Conservation (phyloP, 23 red algal genomes). For the Rhodosorus marinus region DNA sequence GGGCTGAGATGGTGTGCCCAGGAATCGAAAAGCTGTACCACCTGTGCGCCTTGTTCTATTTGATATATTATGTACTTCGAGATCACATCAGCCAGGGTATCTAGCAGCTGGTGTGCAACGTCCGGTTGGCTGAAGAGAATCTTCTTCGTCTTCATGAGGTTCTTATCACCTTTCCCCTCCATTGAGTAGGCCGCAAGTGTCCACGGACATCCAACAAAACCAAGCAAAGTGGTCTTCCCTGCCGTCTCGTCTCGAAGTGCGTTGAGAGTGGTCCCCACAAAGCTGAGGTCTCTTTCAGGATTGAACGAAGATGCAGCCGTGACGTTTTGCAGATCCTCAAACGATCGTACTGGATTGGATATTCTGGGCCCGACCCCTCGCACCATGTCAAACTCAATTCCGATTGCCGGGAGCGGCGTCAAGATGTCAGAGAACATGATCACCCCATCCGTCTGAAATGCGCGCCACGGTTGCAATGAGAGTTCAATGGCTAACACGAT, state of each 20-base stretch:
- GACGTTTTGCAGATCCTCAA: slow-evolving; percentile 1
- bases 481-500: slow-evolving; percentile 65
- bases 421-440: slow-evolving; percentile 93
- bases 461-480: slow-evolving; percentile 66
- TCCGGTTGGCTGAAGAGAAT: slow-evolving; percentile 27
- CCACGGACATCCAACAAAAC: slow-evolving; percentile 75
- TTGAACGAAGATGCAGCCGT: slow-evolving; percentile 3
- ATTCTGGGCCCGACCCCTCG: slow-evolving; percentile 40
- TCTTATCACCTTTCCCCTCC: slow-evolving; percentile 38
- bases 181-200: slow-evolving; percentile 72
- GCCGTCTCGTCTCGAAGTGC: slow-evolving; percentile 4
- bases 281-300: slow-evolving; percentile 10
- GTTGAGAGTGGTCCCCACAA: slow-evolving; percentile 33
- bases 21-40: slow-evolving; percentile 75
- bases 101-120: slow-evolving; percentile 17
- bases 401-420: slow-evolving; percentile 67
- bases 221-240: slow-evolving; percentile 9
- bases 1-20: slow-evolving; percentile 80
- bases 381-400: slow-evolving; percentile 56
- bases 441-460: slow-evolving; percentile 55
- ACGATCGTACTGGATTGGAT: slow-evolving; percentile 14
- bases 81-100: slow-evolving; percentile 13
- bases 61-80: slow-evolving; percentile 55
- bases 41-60: slow-evolving; percentile 43
- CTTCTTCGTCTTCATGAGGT: slow-evolving; percentile 35